phyloP scores from a whole-genome alignment of 768 basidiomycete species.

The Xerocomellus chrysenteron region DNA sequence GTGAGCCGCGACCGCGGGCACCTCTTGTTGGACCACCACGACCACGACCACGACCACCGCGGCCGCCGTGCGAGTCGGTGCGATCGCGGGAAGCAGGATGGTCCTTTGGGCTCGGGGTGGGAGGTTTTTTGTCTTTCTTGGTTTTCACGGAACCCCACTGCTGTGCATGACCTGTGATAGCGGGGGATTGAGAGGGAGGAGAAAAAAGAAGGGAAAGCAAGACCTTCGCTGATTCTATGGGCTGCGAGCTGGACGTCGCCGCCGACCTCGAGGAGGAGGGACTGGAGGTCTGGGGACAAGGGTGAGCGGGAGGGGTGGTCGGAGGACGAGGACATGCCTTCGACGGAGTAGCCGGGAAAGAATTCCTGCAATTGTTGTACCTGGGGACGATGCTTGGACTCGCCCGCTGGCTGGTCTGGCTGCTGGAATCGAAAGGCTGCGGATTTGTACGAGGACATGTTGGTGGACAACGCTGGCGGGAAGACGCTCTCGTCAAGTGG shows the following conservation, averaged over 20 bases:
- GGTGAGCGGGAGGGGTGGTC: slow-evolving; percentile 26
- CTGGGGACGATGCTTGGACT: slow-evolving; percentile 51
- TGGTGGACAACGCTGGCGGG: background rate
- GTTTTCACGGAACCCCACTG: slow-evolving; percentile 83
- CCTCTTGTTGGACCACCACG: slow-evolving; percentile 56
- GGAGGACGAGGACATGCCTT: slow-evolving; percentile 47
- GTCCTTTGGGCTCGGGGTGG: slow-evolving; percentile 50
- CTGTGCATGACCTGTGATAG: slow-evolving; percentile 59
- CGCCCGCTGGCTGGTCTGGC: slow-evolving; percentile 3
- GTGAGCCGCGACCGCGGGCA: slow-evolving; percentile 39
- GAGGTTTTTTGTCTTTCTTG: slow-evolving; percentile 83
- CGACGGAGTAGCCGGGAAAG: slow-evolving; percentile 68
- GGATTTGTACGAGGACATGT: slow-evolving; percentile 32
- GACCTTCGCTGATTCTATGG: slow-evolving; percentile 76
- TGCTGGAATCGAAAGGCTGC: slow-evolving; percentile 27
- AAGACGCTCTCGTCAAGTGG: background rate
- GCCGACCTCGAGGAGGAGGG: slow-evolving; percentile 61
- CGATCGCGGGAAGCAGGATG: slow-evolving; percentile 26
- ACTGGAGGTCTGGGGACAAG: slow-evolving; percentile 53
- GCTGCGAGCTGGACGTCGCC: slow-evolving; percentile 73
- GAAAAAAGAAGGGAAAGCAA: background rate
- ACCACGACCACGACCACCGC: slow-evolving; percentile 56
- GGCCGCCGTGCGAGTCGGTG: slow-evolving; percentile 52
- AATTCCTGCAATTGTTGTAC: slow-evolving; percentile 66
- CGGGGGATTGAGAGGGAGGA: slow-evolving; percentile 9